A percentile compares a stretch with the other conserved stretches of the same genome.
Evolutionary conservation across 345 rosid species (phyloP).

Genomic region (Syzygium aqueum): DNA sequence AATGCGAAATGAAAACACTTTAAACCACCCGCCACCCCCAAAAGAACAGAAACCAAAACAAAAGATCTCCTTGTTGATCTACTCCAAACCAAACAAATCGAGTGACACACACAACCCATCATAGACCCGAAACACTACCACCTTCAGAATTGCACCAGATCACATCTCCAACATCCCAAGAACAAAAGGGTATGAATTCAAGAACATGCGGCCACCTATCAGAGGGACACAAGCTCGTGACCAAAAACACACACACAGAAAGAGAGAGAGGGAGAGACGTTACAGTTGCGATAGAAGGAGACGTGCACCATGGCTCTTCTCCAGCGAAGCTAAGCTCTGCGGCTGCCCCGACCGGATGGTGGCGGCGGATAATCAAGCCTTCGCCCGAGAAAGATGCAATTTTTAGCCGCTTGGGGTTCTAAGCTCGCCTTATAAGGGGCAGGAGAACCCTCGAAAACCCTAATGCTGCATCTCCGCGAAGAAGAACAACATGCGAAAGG

Average conservation of each 20-base stretch:
- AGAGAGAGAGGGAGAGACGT: background rate
- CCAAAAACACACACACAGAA: background rate
- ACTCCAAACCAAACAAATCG: background rate
- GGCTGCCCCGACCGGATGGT: background rate
- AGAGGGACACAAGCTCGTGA: background rate
- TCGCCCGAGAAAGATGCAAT: background rate
- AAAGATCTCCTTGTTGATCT: background rate
- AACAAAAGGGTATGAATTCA: background rate
- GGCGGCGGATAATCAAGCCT: background rate
- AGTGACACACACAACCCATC: background rate
- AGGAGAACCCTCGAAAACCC: slow-evolving; percentile 1
- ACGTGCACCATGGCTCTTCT: slow-evolving; percentile 32
- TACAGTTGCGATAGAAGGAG: slow-evolving; percentile 39
- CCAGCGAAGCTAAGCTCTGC: background rate
- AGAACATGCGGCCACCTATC: background rate
- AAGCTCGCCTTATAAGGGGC: background rate
- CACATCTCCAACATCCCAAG: background rate
- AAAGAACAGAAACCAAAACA: background rate
- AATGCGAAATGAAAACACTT: background rate
- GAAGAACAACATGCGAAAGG: background rate
- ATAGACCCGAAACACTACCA: background rate
- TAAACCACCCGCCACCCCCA: background rate
- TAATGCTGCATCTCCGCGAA: background rate
- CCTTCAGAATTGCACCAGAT: background rate
- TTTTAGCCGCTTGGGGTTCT: background rate